Conservation (phyloP, 139 green algal genomes). For the Astrephomene gubernaculifera region DNA sequence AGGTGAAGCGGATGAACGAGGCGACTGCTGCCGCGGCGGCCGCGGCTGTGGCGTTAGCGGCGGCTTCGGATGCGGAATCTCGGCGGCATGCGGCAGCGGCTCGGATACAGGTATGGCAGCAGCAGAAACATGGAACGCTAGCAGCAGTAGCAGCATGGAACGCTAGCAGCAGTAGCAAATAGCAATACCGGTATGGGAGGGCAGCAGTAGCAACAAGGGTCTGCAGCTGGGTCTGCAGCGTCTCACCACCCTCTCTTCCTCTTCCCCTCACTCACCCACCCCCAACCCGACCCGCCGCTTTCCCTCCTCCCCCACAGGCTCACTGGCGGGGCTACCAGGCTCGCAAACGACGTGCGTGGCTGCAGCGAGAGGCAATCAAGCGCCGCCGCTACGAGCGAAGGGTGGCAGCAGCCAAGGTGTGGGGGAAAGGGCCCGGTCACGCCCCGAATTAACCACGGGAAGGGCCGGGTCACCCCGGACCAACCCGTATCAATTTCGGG, state of each 20-base stretch:
- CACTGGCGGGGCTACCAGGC: conserved; percentile 23
- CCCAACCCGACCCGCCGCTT: not conserved
- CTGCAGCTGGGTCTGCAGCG: not conserved
- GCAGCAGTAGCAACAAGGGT: not conserved
- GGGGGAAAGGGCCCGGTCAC: not conserved
- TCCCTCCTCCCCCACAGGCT: not conserved
- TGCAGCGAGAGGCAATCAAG: conserved; percentile 5
- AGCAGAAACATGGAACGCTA: not conserved
- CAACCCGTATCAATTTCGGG: not conserved
- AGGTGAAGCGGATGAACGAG: not conserved
- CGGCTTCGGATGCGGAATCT: not conserved
- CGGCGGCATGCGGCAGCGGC: conserved; percentile 1
- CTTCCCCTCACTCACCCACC: not conserved
- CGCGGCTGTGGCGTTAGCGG: not conserved
- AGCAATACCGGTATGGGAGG: not conserved
- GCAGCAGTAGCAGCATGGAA: not conserved
- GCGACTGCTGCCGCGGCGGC: not conserved
- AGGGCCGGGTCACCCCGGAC: not conserved
- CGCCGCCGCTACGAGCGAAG: conserved; percentile 22
- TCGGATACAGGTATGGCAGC: not conserved
- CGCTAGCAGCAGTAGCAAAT: not conserved
- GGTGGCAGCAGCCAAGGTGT: not conserved
- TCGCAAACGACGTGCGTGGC: conserved; percentile 17
- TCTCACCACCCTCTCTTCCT: not conserved
- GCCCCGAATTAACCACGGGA: not conserved